phyloP scores from a whole-genome alignment of 2,329 filamentous ascomycete species.

The Cryphonectria parasitica region DNA sequence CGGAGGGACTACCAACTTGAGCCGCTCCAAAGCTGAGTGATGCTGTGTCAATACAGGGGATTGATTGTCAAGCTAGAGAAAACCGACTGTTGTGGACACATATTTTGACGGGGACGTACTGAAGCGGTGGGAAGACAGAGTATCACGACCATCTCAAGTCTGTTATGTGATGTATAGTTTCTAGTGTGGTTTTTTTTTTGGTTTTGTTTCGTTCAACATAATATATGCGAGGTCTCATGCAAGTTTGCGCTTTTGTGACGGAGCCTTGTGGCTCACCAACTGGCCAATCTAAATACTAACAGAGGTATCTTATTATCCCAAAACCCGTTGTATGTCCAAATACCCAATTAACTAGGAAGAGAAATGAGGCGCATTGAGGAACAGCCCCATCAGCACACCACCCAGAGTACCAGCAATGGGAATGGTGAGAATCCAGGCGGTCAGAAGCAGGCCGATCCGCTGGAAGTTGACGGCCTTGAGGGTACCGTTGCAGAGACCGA shows the following conservation, averaged over 20 bases:
- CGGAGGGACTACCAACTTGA: not conserved
- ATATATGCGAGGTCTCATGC: not conserved
- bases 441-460: constrained; percentile 67
- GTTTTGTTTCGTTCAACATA: no score
- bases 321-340: no score
- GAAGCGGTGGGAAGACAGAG: not conserved
- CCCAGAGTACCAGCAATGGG: constrained; percentile 63
- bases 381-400: constrained; percentile 53
- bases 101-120: not conserved
- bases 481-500: constrained; percentile 76
- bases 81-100: not conserved
- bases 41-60: not conserved
- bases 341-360: not conserved
- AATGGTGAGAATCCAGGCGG: constrained; percentile 70
- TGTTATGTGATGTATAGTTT: not conserved
- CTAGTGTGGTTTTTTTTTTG: not conserved
- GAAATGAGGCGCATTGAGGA: constrained; percentile 64
- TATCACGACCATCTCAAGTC: no score
- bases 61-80: not conserved
- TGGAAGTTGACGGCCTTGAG: constrained; percentile 76
- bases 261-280: not conserved
- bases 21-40: not conserved
- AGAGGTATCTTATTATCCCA: not conserved
- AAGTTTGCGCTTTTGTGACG: not conserved
- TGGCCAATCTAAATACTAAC: not conserved